Evolutionary conservation across 139 green algal genomes (phyloP).

Genomic region (Coelastrella sp.): DNA sequence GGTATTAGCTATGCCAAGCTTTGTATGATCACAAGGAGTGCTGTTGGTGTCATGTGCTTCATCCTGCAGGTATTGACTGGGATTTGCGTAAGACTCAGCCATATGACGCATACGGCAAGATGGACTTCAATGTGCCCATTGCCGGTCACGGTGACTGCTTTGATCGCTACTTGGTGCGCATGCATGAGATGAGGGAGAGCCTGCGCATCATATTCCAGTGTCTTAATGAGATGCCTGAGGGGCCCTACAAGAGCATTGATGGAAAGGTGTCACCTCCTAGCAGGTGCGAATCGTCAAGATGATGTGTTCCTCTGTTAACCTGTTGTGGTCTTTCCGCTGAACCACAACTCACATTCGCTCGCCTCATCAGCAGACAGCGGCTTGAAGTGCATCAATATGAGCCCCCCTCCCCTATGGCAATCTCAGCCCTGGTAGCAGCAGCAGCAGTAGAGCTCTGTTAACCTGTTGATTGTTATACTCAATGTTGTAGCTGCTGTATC

Average conservation of each 20-base stretch:
- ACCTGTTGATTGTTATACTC: no score
- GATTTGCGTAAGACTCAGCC: slow-evolving; percentile 88
- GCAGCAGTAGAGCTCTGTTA: no score
- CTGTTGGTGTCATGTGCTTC: no score
- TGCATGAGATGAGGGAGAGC: slow-evolving; percentile 88
- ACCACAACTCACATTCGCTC: background rate
- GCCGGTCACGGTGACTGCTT: slow-evolving; percentile 86
- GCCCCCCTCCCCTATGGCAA: no score
- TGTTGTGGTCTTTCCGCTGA: background rate
- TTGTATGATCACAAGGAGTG: no score
- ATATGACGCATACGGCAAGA: slow-evolving; percentile 88
- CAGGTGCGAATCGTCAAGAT: background rate
- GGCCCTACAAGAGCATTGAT: slow-evolving; percentile 80
- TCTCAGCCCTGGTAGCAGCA: no score
- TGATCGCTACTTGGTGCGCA: slow-evolving; percentile 81
- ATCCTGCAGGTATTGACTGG: slow-evolving; percentile 76
- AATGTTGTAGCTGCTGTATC: no score
- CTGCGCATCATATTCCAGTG: slow-evolving; percentile 87
- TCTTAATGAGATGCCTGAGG: slow-evolving; percentile 85
- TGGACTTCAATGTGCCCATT: slow-evolving; percentile 87
- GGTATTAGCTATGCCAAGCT: no score
- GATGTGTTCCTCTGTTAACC: background rate
- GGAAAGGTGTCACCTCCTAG: slow-evolving; percentile 75
- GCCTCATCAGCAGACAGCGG: no score
- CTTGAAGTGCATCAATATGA: no score